Percentiles rank a stretch among this genome's conserved stretches.
Evolutionary conservation across 2,329 filamentous ascomycete genomes (phyloP).

Genomic region (Hymenoscyphus linearis): DNA sequence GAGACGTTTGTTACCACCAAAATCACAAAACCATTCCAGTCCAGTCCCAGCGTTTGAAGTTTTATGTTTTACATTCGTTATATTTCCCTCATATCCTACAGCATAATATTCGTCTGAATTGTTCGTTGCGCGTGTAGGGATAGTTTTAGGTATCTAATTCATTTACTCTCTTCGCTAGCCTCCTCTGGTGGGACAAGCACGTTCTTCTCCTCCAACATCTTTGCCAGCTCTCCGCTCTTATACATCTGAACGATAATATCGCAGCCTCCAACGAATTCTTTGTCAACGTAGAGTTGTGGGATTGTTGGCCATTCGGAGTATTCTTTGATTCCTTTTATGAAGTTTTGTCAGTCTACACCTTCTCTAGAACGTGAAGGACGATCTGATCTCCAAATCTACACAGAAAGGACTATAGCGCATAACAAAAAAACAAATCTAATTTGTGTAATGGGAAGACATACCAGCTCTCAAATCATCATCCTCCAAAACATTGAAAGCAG

Average conservation of each 20-base stretch:
- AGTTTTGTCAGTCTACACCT: neutral
- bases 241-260: constrained; percentile 98
- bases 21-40: neutral
- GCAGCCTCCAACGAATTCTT: constrained; percentile 96
- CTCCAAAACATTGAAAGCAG: constrained; percentile 96
- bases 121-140: neutral
- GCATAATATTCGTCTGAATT: neutral
- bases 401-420: neutral
- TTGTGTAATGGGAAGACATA: constrained; percentile 33
- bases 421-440: neutral
- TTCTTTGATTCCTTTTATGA: constrained; percentile 79
- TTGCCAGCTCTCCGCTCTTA: constrained; percentile 87
- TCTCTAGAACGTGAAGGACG: neutral
- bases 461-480: constrained; percentile 79
- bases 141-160: neutral
- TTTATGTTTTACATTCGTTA: neutral
- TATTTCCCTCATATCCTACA: neutral
- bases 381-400: neutral
- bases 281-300: constrained; percentile 89
- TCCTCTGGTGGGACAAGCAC: constrained; percentile 52
- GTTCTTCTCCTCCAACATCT: constrained; percentile 85
- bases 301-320: constrained; percentile 99
- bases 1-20: neutral
- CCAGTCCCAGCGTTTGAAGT: neutral
- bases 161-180: neutral